These are phyloP conservation scores for Zygotorulaspora danielsina DNA, from an alignment of 805 yeast species.

Conservation along the genomic window DNA sequence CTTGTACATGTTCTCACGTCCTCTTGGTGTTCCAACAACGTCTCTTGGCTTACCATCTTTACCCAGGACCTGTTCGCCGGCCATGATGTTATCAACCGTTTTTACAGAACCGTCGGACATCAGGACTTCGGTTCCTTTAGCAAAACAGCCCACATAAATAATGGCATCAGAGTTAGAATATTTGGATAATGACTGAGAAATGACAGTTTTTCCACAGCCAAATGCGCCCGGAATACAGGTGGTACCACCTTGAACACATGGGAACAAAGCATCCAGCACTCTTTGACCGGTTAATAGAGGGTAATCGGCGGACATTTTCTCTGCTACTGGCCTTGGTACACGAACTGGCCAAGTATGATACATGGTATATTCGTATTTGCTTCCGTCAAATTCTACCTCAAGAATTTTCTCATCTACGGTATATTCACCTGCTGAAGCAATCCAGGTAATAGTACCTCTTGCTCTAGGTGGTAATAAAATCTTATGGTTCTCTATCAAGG, in stretches of 20 bases:
- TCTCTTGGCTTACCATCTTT: too few relatives aligned
- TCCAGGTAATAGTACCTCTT: constrained; percentile 88
- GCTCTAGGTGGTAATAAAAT: constrained; percentile 97
- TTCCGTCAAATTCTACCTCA: constrained; percentile 94
- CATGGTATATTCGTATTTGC: constrained; percentile 77
- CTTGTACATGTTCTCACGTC: too few relatives aligned
- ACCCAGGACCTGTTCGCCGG: too few relatives aligned
- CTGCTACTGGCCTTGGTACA: constrained; percentile 98
- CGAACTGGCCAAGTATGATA: constrained; percentile 99
- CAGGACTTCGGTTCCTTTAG: constrained; percentile 40
- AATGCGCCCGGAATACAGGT: constrained; percentile 99
- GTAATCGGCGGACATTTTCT: constrained; percentile 86
- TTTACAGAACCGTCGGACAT: too few relatives aligned
- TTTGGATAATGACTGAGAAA: constrained; percentile 94
- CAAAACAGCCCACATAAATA: constrained; percentile 77
- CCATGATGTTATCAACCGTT: too few relatives aligned
- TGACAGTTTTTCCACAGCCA: constrained; percentile 98
- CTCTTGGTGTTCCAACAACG: too few relatives aligned
- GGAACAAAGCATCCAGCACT: constrained; percentile 95
- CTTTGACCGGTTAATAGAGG: constrained; percentile 98
- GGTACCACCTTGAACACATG: constrained; percentile 99
- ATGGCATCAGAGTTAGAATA: constrained; percentile 96
- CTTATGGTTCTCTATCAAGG: constrained; percentile 86
- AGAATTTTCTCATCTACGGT: constrained; percentile 82
- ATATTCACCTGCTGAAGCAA: constrained; percentile 89